These are phyloP conservation scores for Prunus mira DNA, from an alignment of 306 rosid species.

Conservation along the genomic window DNA sequence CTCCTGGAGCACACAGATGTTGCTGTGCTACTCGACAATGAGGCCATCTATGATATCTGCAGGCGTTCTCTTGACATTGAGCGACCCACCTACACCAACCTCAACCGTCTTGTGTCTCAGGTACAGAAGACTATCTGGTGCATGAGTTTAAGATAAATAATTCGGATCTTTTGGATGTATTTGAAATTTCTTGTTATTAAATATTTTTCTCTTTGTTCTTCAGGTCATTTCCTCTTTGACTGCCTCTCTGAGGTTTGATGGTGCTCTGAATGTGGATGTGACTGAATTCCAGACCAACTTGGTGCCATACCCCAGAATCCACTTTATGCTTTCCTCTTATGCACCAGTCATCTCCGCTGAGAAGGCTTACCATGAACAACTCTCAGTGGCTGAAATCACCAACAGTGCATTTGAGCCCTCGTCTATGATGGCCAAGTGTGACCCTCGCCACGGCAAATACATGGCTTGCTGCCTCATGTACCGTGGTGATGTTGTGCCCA, in stretches of 20 bases:
- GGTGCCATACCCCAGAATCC: conserved; percentile 93
- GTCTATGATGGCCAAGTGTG: conserved; percentile 97
- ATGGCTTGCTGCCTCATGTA: conserved; percentile 97
- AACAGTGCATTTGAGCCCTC: conserved; percentile 95
- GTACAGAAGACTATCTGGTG: conserved; percentile 20
- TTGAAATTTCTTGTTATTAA: background rate
- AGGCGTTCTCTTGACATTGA: conserved; percentile 93
- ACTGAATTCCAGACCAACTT: conserved; percentile 91
- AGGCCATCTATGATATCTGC: conserved; percentile 88
- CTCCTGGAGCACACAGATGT: conserved; percentile 93
- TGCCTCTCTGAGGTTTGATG: conserved; percentile 85
- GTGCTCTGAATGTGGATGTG: conserved; percentile 85
- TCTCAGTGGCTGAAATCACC: conserved; percentile 86
- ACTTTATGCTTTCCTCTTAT: conserved; percentile 94
- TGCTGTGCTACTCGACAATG: conserved; percentile 84
- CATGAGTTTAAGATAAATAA: background rate
- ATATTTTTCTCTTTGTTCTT: background rate
- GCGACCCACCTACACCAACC: conserved; percentile 91
- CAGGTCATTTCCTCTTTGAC: conserved; percentile 89
- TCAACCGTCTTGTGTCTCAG: conserved; percentile 89
- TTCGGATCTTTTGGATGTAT: background rate
- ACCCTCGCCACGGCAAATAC: conserved; percentile 92
- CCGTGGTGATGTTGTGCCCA: conserved; percentile 95
- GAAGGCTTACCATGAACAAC: conserved; percentile 88
- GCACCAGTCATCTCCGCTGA: conserved; percentile 91